phyloP scores from a whole-genome alignment of 768 basidiomycete genomes.

The Collybia sordida region DNA sequence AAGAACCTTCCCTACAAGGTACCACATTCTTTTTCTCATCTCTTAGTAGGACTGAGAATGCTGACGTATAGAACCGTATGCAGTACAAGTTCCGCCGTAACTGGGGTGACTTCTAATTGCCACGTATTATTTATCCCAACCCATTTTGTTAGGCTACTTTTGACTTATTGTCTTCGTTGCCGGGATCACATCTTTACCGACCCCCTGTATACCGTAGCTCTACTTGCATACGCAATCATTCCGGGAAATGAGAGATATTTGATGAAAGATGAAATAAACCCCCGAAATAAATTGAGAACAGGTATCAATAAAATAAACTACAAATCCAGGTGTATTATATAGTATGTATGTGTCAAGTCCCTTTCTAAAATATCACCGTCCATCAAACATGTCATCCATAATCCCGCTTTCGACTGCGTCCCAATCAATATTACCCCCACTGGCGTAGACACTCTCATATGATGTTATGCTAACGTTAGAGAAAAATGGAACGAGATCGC shows the following conservation, averaged over 20 bases:
- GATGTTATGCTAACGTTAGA: constrained; percentile 83
- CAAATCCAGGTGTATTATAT: neutral
- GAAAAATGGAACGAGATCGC: constrained; percentile 89
- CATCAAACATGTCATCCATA: constrained; percentile 89
- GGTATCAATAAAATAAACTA: neutral
- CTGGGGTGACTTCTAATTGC: constrained; percentile 79
- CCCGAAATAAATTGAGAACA: no score
- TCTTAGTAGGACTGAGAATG: constrained; percentile 23
- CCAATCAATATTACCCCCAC: constrained; percentile 85
- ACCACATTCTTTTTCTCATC: constrained; percentile 15
- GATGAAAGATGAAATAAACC: neutral
- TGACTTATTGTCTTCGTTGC: constrained; percentile 14
- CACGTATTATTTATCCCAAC: constrained; percentile 4
- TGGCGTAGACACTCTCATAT: constrained; percentile 89
- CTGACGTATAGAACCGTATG: constrained; percentile 58
- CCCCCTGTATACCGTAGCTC: constrained; percentile 3
- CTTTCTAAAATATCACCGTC: constrained; percentile 39
- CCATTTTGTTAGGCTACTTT: constrained; percentile 10
- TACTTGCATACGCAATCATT: constrained; percentile 1
- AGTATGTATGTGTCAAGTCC: constrained; percentile 5
- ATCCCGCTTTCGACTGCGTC: constrained; percentile 81
- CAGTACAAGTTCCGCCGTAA: constrained; percentile 90
- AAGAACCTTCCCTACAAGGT: constrained; percentile 92
- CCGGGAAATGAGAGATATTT: neutral
- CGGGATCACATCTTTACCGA: neutral